Base-by-base conservation (phyloP, 805 yeast genomes). In the Lachancea sp. region DNA sequence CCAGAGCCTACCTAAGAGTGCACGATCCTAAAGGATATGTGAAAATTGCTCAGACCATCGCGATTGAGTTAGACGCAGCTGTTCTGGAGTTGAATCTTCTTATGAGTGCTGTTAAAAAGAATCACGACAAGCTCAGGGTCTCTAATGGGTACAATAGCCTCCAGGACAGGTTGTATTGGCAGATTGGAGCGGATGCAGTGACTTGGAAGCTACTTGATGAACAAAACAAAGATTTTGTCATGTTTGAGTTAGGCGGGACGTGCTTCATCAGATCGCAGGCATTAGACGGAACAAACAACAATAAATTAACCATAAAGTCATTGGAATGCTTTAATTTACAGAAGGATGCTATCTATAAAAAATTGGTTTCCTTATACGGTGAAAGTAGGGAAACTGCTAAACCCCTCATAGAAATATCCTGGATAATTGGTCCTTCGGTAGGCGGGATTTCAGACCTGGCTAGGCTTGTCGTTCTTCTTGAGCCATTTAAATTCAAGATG, bases 361-460 rank as follows among this genome's bases (percentile, higher is more conserved):
- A 78, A 40, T 55, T 80, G 11, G 50, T 80, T 8, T 60, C 74
- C 0, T 75, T 79, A 1, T 67, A 50, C 42, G 52, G 50, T 23
- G 51, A 42, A 2, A 46, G 36, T 3, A 51, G 50, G 47, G 55
- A 45, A 33, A 41, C 35, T 2, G 56, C 62, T 21, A 47, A 45
- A 11, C 69, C 74, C 2, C 56, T 71, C 61, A 59, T 66, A 12
- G 57, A 60, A 34, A 55, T 71, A 9, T 61, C 64, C 9, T 80
- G 87, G 88, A 64, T 66, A 12, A 63, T 75, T 66, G 62, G 74
- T 19, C 69, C 68, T 5, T 77, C 83, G 0, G 75, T 80, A 20
- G 86, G 85, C 8, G 88, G 88, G 6, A 80, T 80, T 17, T 57
- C 72, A 0, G 71, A 77, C 21, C 63, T 80, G 54, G 72, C 71